Conservation (phyloP, 108 stramenopile genomes). For the Nitzschia putrida region DNA sequence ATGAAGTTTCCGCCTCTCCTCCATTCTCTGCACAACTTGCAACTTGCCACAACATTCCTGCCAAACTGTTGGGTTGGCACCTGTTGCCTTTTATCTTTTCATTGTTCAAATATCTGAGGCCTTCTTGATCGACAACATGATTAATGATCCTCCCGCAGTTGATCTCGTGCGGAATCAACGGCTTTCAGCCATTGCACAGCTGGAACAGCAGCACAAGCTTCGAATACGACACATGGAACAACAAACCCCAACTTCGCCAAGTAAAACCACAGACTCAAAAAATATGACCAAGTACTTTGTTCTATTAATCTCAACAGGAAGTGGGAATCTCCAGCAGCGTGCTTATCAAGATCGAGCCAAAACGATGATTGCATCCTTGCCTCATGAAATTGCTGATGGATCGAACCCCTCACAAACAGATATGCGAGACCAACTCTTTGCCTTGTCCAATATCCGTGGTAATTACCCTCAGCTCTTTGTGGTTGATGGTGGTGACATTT, state of each 20-base stretch:
- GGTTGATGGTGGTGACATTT: conserved; percentile 42
- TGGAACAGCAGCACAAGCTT: conserved; percentile 10
- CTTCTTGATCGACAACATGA: too few species aligned
- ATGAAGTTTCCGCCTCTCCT: too few species aligned
- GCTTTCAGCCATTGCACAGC: conserved; percentile 12
- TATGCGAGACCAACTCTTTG: conserved; percentile 53
- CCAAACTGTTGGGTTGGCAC: too few species aligned
- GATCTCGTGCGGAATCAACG: conserved; percentile 4
- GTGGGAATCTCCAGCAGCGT: conserved; percentile 13
- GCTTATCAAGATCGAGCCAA: conserved; percentile 12
- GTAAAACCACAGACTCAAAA: not conserved
- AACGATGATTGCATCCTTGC: not conserved
- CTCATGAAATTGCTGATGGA: conserved; percentile 49
- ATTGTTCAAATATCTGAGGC: too few species aligned
- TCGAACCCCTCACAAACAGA: conserved; percentile 38
- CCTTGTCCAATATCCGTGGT: conserved; percentile 51
- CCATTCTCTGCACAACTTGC: too few species aligned
- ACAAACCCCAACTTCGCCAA: too few species aligned
- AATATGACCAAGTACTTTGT: conserved; percentile 15
- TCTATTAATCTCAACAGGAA: conserved; percentile 5
- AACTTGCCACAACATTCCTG: too few species aligned
- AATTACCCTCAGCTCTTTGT: conserved; percentile 78
- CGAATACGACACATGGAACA: not conserved
- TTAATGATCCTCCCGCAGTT: too few species aligned
- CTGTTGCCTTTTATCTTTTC: too few species aligned